Percentiles rank a stretch among this genome's conserved stretches.
phyloP scores from a whole-genome alignment of 257 asterid genomes.

The Avicennia marina region DNA sequence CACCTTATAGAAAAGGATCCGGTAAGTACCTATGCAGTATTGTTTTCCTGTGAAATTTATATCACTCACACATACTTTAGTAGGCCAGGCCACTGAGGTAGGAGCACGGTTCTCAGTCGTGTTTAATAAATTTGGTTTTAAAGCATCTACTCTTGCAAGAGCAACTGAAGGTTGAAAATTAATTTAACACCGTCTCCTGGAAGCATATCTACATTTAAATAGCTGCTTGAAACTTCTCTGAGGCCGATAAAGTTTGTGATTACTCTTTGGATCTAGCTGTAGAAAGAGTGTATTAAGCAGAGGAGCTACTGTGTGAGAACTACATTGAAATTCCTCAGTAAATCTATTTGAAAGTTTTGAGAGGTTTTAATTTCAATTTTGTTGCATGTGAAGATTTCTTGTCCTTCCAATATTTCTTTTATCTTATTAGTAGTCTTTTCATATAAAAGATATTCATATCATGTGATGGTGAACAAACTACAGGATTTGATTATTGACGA shows the following conservation, averaged over 20 bases:
- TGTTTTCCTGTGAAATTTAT: constrained; percentile 11
- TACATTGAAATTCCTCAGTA: neutral
- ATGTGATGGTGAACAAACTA: constrained; percentile 10
- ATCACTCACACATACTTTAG: neutral
- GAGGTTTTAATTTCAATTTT: constrained; percentile 15
- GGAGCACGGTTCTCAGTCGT: too few species aligned
- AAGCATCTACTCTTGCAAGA: too few species aligned
- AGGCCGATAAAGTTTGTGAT: too few species aligned
- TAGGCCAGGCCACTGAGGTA: too few species aligned
- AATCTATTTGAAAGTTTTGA: constrained; percentile 10
- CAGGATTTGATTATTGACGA: constrained; percentile 80
- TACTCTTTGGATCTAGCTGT: too few species aligned
- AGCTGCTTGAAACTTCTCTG: too few species aligned
- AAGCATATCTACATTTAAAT: constrained; percentile 1
- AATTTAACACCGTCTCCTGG: constrained; percentile 5
- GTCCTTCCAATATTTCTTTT: neutral
- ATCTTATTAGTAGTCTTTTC: too few species aligned
- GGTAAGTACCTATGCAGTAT: constrained; percentile 48
- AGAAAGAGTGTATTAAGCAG: neutral
- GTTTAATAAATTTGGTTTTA: constrained; percentile 3
- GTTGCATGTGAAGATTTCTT: constrained; percentile 8
- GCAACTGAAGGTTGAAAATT: too few species aligned
- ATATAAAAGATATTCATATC: too few species aligned
- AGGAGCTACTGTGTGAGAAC: neutral
- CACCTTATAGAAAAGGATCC: constrained; percentile 98